Evolutionary conservation across 2,329 filamentous ascomycete genomes (phyloP).

Genomic region (Bipolaris gigantea): DNA sequence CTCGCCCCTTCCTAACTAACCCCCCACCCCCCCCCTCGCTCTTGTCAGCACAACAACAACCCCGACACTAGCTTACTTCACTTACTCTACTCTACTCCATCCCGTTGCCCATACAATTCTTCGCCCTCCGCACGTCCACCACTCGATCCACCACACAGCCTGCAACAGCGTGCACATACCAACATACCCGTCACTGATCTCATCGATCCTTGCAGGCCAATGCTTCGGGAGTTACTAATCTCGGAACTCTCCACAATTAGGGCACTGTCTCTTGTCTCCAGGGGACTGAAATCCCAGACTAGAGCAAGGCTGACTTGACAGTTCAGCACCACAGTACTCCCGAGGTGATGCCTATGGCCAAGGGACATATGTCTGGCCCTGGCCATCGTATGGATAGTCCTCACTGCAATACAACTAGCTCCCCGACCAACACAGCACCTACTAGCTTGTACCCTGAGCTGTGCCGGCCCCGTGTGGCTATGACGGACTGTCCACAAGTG

Average conservation of each 20-base stretch:
- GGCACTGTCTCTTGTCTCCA: background rate
- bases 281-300: background rate
- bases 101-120: background rate
- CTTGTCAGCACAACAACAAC: background rate
- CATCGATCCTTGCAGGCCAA: background rate
- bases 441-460: background rate
- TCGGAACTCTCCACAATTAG: background rate
- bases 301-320: conserved; percentile 6
- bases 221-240: background rate
- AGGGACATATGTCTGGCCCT: background rate
- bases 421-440: background rate
- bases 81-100: background rate
- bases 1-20: background rate
- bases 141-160: background rate
- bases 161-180: background rate
- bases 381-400: background rate
- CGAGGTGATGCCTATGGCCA: background rate
- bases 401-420: background rate
- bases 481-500: background rate
- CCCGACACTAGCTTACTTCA: background rate
- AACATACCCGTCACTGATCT: background rate
- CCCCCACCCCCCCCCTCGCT: background rate
- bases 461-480: background rate
- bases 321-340: background rate
- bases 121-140: background rate